Percentiles rank a stretch among this genome's conserved stretches.
phyloP scores from a whole-genome alignment of 2,329 filamentous ascomycete species.

The Camillea tinctor region DNA sequence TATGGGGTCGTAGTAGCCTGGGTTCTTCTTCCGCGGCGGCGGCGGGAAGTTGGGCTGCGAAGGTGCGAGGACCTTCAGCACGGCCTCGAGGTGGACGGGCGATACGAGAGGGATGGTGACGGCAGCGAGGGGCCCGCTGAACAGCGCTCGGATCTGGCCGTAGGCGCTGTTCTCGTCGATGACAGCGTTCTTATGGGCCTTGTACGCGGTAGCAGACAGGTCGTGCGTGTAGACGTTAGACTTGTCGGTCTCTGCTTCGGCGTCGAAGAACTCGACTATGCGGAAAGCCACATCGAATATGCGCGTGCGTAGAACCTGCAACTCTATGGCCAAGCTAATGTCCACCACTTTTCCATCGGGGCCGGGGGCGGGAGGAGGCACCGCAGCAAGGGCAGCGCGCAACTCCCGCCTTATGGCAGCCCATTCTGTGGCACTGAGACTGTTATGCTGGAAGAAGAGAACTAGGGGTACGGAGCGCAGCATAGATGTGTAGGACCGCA shows the following conservation, averaged over 20 bases:
- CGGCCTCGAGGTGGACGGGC: conserved; percentile 78
- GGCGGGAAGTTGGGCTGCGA: conserved; percentile 71
- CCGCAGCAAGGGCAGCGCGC: conserved; percentile 43
- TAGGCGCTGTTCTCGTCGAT: conserved; percentile 42
- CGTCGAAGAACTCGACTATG: conserved; percentile 79
- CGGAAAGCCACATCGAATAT: conserved; percentile 85
- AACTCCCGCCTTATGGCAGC: conserved; percentile 70
- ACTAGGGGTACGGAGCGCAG: conserved; percentile 82
- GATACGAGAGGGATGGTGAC: conserved; percentile 80
- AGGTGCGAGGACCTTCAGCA: conserved; percentile 75
- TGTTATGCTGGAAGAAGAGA: conserved; percentile 75
- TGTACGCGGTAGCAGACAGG: conserved; percentile 52
- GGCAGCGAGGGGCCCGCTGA: conserved; percentile 78
- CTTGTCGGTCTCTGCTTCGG: conserved; percentile 38
- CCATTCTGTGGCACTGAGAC: conserved; percentile 72
- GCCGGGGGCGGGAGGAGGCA: conserved; percentile 35
- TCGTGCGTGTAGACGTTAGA: conserved; percentile 49
- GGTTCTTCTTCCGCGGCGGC: conserved; percentile 71
- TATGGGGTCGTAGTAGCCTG: conserved; percentile 74
- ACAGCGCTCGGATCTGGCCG: conserved; percentile 67
- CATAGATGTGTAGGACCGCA: conserved; percentile 82
- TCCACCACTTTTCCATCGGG: conserved; percentile 42
- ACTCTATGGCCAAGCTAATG: conserved; percentile 62
- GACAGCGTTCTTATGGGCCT: conserved; percentile 40
- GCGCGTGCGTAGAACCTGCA: conserved; percentile 84